Evolutionary conservation across 768 basidiomycete genomes (phyloP), one percentile per base, ranked within the genome.

Genomic region (Mycena alexandri): DNA sequence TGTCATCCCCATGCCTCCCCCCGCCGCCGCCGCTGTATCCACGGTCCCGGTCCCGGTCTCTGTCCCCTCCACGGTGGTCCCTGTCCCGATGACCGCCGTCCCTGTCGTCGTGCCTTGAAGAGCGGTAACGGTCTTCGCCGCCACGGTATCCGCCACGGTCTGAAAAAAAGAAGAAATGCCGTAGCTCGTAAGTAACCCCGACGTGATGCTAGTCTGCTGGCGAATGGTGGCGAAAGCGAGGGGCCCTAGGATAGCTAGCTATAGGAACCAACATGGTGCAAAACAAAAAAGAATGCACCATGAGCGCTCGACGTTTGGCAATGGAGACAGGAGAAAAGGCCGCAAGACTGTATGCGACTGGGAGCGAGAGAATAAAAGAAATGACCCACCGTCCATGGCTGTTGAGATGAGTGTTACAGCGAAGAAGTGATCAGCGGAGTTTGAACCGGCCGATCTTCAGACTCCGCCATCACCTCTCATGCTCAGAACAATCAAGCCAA

Each of bases 61-160:
- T 51, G 48, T 29, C 24, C 9, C 48, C 75, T 33, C 86, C 80
- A 41, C 82, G 78, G 72, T 78, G 80, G 63, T 85, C 84, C 42
- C 82, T 79, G 54, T 89, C 88, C 51, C 88, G 81, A 64, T 87
- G 83, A 42, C 86, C 83, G 60, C 82, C 83, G 63, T 83, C 84
- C 34, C 87, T 79, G 60, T 87, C 89, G 68, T 90, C 89, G 70
- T 90, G 85, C 69, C 90, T 85, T 53, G 89, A 86, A 70, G 89
- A 86, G 70, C 91, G 87, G 77, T 92, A 88, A 59, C 89, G 86
- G 73, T 88, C 90, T 72, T 87, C 87, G 38, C 38, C 38, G 38
- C 38, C 38, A 71, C 90, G 90, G 74, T 89, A 87, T 80, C 81
- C 74, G 79, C 76, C 82, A 77, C 86, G 88, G 75, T 85, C 85